These are phyloP conservation scores for Fistulifera solaris DNA, from an alignment of 108 stramenopile species.

Conservation along the genomic window DNA sequence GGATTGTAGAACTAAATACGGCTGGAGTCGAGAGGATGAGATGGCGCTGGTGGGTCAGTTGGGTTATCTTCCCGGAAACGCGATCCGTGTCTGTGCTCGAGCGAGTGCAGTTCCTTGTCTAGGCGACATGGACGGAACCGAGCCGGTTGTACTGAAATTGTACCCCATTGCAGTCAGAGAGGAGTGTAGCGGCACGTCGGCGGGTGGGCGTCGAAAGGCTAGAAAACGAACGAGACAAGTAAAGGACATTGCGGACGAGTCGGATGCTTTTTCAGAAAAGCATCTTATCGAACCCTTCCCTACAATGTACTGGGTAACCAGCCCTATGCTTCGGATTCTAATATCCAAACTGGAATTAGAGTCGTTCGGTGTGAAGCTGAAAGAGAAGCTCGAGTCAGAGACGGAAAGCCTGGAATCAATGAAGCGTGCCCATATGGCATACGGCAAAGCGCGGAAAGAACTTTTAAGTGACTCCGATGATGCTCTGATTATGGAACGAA, in stretches of 20 bases:
- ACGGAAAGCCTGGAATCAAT: slow-evolving; percentile 36
- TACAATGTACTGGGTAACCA: slow-evolving; percentile 76
- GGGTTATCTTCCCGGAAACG: slow-evolving; percentile 78
- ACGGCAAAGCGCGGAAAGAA: slow-evolving; percentile 43
- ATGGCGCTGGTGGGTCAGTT: slow-evolving; percentile 37
- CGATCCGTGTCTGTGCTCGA: slow-evolving; percentile 45
- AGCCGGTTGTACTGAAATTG: slow-evolving; percentile 57
- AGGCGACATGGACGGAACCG: slow-evolving; percentile 7
- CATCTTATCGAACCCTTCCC: slow-evolving; percentile 75
- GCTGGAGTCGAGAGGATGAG: slow-evolving; percentile 31
- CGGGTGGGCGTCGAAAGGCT: slow-evolving; percentile 45
- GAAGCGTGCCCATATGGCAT: slow-evolving; percentile 62
- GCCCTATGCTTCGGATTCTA: slow-evolving; percentile 40
- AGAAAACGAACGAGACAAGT: slow-evolving; percentile 15
- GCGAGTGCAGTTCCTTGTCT: background rate
- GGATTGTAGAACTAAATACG: background rate
- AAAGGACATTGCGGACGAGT: background rate
- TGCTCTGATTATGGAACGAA: slow-evolving; percentile 18
- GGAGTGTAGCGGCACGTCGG: slow-evolving; percentile 37
- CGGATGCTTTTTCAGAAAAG: background rate
- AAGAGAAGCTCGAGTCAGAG: slow-evolving; percentile 13
- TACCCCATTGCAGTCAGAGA: slow-evolving; percentile 71
- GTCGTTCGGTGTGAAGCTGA: slow-evolving; percentile 6
- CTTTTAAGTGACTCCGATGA: slow-evolving; percentile 38
- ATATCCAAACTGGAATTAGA: slow-evolving; percentile 61